Evolutionary conservation across 148 eudicot species (phyloP).

Genomic region (Chenopodium suecicum): DNA sequence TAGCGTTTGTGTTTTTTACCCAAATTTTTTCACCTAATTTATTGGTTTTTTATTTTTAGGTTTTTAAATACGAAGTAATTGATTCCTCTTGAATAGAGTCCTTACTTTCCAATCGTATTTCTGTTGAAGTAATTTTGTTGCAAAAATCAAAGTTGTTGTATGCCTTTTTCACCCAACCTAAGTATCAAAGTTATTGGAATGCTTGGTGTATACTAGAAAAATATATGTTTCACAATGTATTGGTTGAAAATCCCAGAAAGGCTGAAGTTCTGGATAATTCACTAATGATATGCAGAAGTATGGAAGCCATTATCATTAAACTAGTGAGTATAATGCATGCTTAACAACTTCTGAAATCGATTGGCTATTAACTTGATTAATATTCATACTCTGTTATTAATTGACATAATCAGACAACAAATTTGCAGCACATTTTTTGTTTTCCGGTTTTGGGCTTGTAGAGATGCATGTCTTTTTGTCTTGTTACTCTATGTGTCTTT

Average conservation of each 20-base stretch:
- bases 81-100: too few species aligned
- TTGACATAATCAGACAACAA: background rate
- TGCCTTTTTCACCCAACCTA: too few species aligned
- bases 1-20: too few species aligned
- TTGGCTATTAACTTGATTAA: background rate
- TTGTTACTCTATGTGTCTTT: too few species aligned
- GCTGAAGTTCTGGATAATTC: background rate
- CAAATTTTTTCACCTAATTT: too few species aligned
- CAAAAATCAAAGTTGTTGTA: too few species aligned
- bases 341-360: background rate
- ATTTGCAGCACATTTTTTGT: background rate
- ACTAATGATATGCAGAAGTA: background rate
- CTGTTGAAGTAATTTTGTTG: too few species aligned
- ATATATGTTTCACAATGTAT: background rate
- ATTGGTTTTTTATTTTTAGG: too few species aligned
- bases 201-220: background rate
- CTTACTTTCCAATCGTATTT: too few species aligned
- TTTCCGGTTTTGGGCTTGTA: background rate
- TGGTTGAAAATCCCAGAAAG: background rate
- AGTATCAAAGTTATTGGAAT: too few species aligned
- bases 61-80: too few species aligned
- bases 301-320: background rate
- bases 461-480: background rate
- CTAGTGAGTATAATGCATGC: background rate
- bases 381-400: too few species aligned